Evolutionary conservation across 306 rosid genomes (phyloP), one percentile per base, ranked within the genome.

Genomic region (Trifolium fragiferum): DNA sequence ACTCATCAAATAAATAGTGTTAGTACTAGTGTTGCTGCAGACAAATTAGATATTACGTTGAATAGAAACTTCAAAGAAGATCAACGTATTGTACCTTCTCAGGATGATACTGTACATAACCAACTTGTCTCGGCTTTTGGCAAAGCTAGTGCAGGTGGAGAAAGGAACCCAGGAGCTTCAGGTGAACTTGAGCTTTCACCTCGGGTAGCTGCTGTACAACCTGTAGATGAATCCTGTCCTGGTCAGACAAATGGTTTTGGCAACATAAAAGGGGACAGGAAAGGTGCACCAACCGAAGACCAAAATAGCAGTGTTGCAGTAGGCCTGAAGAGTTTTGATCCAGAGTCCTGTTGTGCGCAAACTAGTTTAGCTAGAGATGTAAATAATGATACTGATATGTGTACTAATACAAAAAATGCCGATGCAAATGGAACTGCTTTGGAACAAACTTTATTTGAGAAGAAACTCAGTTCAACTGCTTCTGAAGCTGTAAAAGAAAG

Each of bases 361-460:
- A 82, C 76, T 83, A 92, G 91, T 81, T 67, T 92, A 89, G 93
- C 84, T 75, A 77, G 93, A 89, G 96, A 87, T 92, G 99, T 90
- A 90, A 87, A 92, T 87, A 95, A 72, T 84, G 95, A 84, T 77
- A 85, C 76, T 67, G 87, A 85, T 78, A 66, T 80, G 77, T 82
- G 88, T 85, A 78, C 79, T 67, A 76, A 68, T 83, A 70, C 78
- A 46, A 84, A 81, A 73, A 85, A 82, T 19, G 75, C 73, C 51
- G 89, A 78, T 72, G 83, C 86, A 50, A 81, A 78, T 80, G 90
- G 93, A 63, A 87, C 62, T 71, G 58, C 83, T 25, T 50, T 25
- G 73, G 91, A 77, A 41, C 83, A 85, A 54, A 78, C 85, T 35
- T 67, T 82, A 74, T 87, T 86, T 73, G 90, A 85, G 35, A 81